Evolutionary conservation across 805 yeast species (phyloP).

Genomic region (Nakazawaea ishiwadae): DNA sequence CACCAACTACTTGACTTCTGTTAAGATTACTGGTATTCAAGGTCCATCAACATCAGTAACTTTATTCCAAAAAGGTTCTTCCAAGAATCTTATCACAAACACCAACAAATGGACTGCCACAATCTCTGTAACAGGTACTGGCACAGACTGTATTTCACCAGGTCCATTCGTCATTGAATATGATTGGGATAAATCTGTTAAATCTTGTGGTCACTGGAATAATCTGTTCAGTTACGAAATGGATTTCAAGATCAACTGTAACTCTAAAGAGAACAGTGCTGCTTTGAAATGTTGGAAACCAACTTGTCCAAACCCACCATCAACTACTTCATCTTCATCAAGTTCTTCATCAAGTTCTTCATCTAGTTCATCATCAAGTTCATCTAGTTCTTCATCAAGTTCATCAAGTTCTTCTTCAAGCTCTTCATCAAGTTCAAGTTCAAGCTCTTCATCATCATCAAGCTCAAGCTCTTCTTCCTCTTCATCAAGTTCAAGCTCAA

Average conservation of each 20-base stretch:
- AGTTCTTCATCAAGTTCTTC: neutral
- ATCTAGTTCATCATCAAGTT: neutral
- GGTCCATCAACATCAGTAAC: neutral
- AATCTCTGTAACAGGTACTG: neutral
- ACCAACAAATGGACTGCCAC: neutral
- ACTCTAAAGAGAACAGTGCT: neutral
- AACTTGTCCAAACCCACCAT: neutral
- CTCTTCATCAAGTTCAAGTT: neutral
- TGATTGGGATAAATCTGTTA: neutral
- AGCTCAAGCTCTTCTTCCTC: neutral
- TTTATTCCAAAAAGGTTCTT: neutral
- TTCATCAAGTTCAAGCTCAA: neutral
- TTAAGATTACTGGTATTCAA: neutral
- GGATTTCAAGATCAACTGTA: conserved; percentile 5
- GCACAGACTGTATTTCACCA: neutral
- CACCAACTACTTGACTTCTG: conserved; percentile 1
- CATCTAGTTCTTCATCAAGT: neutral
- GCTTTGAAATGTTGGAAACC: conserved; percentile 5
- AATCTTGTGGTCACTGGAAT: conserved; percentile 1
- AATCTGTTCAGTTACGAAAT: neutral
- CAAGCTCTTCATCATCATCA: neutral
- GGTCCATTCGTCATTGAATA: conserved; percentile 4
- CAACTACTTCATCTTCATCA: neutral
- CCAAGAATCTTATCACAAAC: neutral
- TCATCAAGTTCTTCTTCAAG: neutral